Evolutionary conservation across 1,139 yeast species (phyloP).

Genomic region (Diutina pseudorugosa): DNA sequence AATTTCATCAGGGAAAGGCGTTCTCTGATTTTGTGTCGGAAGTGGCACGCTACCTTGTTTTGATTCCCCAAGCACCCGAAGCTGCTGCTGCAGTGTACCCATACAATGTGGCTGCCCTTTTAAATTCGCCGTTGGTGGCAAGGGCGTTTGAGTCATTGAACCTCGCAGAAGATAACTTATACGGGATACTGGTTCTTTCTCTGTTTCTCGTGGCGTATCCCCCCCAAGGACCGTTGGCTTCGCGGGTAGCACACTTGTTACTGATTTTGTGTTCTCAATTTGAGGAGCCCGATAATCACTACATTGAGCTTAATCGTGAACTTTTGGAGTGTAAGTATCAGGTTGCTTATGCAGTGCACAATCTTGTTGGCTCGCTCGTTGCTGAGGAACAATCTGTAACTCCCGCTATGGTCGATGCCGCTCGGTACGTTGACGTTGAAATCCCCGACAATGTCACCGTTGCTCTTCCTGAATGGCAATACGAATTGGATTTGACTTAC

Average conservation of each 20-base stretch:
- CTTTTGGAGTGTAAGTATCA: conserved; percentile 16
- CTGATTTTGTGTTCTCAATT: conserved; percentile 29
- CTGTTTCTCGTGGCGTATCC: conserved; percentile 13
- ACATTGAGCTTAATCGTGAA: conserved; percentile 27
- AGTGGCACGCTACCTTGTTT: background rate
- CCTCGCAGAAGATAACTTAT: conserved; percentile 22
- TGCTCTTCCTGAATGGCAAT: conserved; percentile 7
- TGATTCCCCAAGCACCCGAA: background rate
- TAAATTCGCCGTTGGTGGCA: conserved; percentile 21
- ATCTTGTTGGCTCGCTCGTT: conserved; percentile 12
- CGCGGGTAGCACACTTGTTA: conserved; percentile 12
- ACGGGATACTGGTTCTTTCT: conserved; percentile 20
- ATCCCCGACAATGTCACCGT: conserved; percentile 3
- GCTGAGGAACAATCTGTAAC: conserved; percentile 8
- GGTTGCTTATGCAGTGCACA: background rate
- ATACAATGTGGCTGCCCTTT: conserved; percentile 13
- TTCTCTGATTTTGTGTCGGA: background rate
- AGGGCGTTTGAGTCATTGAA: conserved; percentile 18
- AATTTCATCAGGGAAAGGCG: conserved; percentile 12
- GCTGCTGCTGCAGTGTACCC: conserved; percentile 13
- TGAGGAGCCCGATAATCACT: conserved; percentile 39
- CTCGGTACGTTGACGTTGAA: conserved; percentile 8
- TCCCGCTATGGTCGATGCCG: conserved; percentile 14
- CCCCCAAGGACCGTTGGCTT: conserved; percentile 7
- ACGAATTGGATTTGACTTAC: conserved; percentile 17